A percentile compares a stretch with the other conserved stretches of the same genome.
Conservation (phyloP, 139 green algal species). For the Protoeuglena noctilucae region DNA sequence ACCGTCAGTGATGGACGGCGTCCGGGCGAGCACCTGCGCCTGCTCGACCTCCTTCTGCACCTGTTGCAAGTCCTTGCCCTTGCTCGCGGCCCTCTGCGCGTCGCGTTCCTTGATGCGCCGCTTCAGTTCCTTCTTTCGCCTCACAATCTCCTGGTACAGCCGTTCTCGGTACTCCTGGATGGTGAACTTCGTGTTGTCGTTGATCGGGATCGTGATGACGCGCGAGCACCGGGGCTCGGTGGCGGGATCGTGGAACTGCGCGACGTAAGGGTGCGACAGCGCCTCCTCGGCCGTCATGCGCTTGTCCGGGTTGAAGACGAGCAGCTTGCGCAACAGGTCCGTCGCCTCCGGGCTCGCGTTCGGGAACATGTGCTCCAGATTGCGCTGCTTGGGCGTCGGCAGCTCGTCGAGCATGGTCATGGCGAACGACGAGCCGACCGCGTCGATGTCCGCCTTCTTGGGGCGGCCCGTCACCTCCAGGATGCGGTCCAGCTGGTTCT, state of each 20-base stretch:
- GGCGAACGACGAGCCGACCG: conserved; percentile 76
- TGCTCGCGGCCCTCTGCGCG: too few species aligned
- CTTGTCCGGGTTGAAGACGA: conserved; percentile 59
- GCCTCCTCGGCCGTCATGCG: conserved; percentile 73
- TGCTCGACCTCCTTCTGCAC: too few species aligned
- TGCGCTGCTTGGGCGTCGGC: conserved; percentile 26
- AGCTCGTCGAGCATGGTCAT: conserved; percentile 82
- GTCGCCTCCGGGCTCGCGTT: conserved; percentile 47
- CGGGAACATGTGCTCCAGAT: conserved; percentile 58
- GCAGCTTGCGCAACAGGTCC: conserved; percentile 64
- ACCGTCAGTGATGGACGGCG: too few species aligned
- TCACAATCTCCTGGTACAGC: conserved; percentile 76
- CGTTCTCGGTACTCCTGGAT: conserved; percentile 57
- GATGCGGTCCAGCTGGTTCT: conserved; percentile 81
- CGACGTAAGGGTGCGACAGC: conserved; percentile 83
- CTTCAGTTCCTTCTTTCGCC: conserved; percentile 63
- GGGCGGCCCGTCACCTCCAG: conserved; percentile 59
- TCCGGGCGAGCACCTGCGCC: too few species aligned
- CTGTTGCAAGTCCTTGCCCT: too few species aligned
- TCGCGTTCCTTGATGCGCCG: conserved; percentile 34
- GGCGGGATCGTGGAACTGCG: conserved; percentile 75
- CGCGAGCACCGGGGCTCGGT: conserved; percentile 57
- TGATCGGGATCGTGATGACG: conserved; percentile 77
- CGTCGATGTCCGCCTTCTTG: conserved; percentile 52
- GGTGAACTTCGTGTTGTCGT: conserved; percentile 86